Conservation (phyloP, 768 basidiomycete genomes). For the Mycena rosella region DNA sequence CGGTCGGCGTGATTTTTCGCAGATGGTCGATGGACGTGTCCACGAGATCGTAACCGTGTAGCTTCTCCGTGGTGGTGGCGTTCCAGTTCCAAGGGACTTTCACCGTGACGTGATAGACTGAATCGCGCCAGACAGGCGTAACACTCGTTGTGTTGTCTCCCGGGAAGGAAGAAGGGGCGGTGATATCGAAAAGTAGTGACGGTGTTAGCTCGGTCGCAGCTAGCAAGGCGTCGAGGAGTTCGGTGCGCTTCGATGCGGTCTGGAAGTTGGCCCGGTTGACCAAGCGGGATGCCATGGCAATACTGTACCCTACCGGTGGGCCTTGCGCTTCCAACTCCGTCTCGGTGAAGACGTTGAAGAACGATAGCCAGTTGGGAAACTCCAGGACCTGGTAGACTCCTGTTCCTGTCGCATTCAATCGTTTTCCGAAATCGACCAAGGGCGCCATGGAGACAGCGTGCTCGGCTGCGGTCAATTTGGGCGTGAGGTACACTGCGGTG, state of each 20-base stretch:
- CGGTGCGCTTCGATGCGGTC: slow-evolving; percentile 25
- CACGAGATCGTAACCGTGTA: slow-evolving; percentile 29
- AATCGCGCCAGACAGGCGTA: slow-evolving; percentile 41
- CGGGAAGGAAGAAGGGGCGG: slow-evolving; percentile 35
- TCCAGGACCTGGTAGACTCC: background rate
- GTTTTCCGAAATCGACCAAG: slow-evolving; percentile 33
- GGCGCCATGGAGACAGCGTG: slow-evolving; percentile 45
- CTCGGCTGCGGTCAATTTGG: slow-evolving; percentile 40
- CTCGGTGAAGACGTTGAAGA: slow-evolving; percentile 40
- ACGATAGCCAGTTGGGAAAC: slow-evolving; percentile 41
- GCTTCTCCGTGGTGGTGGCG: slow-evolving; percentile 38
- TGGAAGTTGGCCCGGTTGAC: slow-evolving; percentile 39
- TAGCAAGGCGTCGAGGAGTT: slow-evolving; percentile 35
- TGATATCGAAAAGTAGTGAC: slow-evolving; percentile 31
- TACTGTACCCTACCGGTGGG: slow-evolving; percentile 26
- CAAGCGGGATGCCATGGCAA: slow-evolving; percentile 43
- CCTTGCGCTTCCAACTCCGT: slow-evolving; percentile 40
- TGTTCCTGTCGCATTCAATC: slow-evolving; percentile 9
- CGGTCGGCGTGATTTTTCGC: slow-evolving; percentile 39
- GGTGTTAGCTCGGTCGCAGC: slow-evolving; percentile 27
- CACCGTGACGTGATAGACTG: slow-evolving; percentile 43
- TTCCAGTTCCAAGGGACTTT: slow-evolving; percentile 43
- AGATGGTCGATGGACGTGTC: slow-evolving; percentile 38
- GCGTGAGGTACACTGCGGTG: slow-evolving; percentile 45
- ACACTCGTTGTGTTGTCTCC: slow-evolving; percentile 39